phyloP scores from a whole-genome alignment of 2,329 filamentous ascomycete species.

The Chaetomium sp. region DNA sequence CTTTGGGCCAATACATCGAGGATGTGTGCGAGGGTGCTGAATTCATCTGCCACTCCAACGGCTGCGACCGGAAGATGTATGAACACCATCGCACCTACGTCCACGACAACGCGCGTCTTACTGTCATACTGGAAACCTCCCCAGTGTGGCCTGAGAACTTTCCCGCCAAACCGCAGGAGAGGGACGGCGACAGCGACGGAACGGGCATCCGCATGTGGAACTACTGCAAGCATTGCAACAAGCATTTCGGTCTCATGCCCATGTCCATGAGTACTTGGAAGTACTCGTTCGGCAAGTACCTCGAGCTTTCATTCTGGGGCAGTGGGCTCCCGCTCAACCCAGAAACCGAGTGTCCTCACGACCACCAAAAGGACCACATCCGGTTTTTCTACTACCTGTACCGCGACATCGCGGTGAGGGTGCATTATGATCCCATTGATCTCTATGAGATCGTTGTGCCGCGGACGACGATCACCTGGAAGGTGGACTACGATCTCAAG shows the following conservation, averaged over 20 bases:
- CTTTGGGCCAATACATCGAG: conserved; percentile 90
- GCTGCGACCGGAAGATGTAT: conserved; percentile 81
- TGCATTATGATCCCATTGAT: conserved; percentile 90
- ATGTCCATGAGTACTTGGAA: conserved; percentile 97
- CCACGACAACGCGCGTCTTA: conserved; percentile 89
- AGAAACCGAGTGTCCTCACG: conserved; percentile 71
- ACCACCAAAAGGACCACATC: conserved; percentile 86
- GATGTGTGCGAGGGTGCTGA: conserved; percentile 73
- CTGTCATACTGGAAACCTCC: conserved; percentile 73
- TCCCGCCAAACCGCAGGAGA: conserved; percentile 52
- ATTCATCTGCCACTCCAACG: conserved; percentile 71
- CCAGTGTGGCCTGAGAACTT: conserved; percentile 41
- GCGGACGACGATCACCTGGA: conserved; percentile 87
- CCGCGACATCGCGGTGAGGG: conserved; percentile 73
- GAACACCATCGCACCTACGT: conserved; percentile 97
- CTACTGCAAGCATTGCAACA: conserved; percentile 84
- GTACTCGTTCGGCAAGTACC: conserved; percentile 96
- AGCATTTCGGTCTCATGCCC: conserved; percentile 78
- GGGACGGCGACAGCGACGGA: conserved; percentile 27
- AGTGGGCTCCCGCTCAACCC: conserved; percentile 68
- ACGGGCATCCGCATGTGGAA: conserved; percentile 92
- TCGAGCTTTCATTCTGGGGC: conserved; percentile 97
- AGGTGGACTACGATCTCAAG: conserved; percentile 86
- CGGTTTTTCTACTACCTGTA: conserved; percentile 73
- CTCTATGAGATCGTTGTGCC: conserved; percentile 93